A percentile compares a stretch with the other conserved stretches of the same genome.
These are phyloP conservation scores for Alternaria viburni DNA, from an alignment of 2,329 filamentous ascomycete species.

Conservation along the genomic window DNA sequence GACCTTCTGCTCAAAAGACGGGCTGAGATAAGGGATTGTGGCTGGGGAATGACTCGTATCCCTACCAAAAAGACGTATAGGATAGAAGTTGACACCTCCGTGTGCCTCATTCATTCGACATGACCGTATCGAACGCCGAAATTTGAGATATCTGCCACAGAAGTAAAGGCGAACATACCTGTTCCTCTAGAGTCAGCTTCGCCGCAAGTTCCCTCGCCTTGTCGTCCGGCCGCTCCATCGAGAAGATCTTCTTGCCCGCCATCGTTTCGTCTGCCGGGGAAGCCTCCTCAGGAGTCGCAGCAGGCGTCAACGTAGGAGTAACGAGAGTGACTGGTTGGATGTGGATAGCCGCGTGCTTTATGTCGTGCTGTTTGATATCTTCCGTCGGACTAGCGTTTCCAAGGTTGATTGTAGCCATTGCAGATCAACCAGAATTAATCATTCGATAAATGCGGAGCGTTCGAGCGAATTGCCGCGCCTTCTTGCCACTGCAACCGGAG, in stretches of 20 bases:
- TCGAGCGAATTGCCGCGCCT: slow-evolving; percentile 34
- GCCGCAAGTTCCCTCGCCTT: slow-evolving; percentile 44
- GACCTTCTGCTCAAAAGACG: neutral
- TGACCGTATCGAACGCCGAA: neutral
- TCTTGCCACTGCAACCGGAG: slow-evolving; percentile 29
- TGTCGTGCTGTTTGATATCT: slow-evolving; percentile 32
- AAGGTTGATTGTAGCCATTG: slow-evolving; percentile 42
- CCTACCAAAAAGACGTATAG: neutral
- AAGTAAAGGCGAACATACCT: slow-evolving; percentile 37
- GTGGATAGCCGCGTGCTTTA: slow-evolving; percentile 42
- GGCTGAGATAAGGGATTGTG: neutral
- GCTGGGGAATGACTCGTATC: neutral
- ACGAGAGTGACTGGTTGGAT: slow-evolving; percentile 36
- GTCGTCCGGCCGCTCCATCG: slow-evolving; percentile 40
- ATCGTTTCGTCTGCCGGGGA: slow-evolving; percentile 35
- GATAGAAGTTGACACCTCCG: neutral
- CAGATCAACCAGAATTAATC: slow-evolving; percentile 28
- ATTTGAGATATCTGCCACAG: slow-evolving; percentile 10
- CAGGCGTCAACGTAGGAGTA: slow-evolving; percentile 38
- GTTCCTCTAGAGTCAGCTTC: slow-evolving; percentile 47
- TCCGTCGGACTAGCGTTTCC: slow-evolving; percentile 36
- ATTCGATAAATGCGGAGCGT: slow-evolving; percentile 25
- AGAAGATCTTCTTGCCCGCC: slow-evolving; percentile 44
- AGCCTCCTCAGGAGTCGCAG: slow-evolving; percentile 34
- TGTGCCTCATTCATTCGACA: neutral